A percentile compares a stretch with the other conserved stretches of the same genome.
Conservation (phyloP, 2,329 filamentous ascomycete species). For the Neonectria faginata region DNA sequence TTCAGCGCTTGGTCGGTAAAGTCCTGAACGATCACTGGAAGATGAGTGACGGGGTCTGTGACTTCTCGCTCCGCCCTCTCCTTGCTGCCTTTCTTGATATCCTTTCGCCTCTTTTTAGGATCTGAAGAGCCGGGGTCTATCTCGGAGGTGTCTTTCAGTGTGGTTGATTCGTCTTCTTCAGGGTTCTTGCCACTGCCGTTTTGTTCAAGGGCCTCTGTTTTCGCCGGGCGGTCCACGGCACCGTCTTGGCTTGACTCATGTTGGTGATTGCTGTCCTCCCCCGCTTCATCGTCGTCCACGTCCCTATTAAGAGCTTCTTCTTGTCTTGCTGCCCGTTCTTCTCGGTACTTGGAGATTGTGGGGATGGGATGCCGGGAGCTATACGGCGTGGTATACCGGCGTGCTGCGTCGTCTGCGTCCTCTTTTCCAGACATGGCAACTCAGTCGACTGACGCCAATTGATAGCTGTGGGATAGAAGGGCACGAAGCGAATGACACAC, state of each 20-base stretch:
- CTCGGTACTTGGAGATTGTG: slow-evolving; percentile 61
- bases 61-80: slow-evolving; percentile 69
- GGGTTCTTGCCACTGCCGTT: slow-evolving; percentile 31
- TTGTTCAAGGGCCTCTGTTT: slow-evolving; percentile 25
- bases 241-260: neutral
- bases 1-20: slow-evolving; percentile 72
- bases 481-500: slow-evolving; percentile 11
- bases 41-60: slow-evolving; percentile 78
- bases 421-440: slow-evolving; percentile 51
- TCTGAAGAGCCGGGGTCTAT: slow-evolving; percentile 53
- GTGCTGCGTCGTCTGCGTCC: slow-evolving; percentile 52
- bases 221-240: neutral
- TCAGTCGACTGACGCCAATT: slow-evolving; percentile 10
- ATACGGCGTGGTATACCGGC: slow-evolving; percentile 56
- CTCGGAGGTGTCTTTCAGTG: slow-evolving; percentile 52
- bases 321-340: slow-evolving; percentile 59
- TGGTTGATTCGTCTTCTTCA: slow-evolving; percentile 30
- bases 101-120: slow-evolving; percentile 61
- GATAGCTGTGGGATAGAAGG: slow-evolving; percentile 13
- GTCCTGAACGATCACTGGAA: slow-evolving; percentile 76
- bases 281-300: slow-evolving; percentile 34
- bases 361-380: slow-evolving; percentile 59
- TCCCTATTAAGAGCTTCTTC: slow-evolving; percentile 52
- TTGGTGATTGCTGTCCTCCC: slow-evolving; percentile 29
- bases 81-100: slow-evolving; percentile 58